Conservation (phyloP, 345 rosid species). For the Corchorus capsularis region DNA sequence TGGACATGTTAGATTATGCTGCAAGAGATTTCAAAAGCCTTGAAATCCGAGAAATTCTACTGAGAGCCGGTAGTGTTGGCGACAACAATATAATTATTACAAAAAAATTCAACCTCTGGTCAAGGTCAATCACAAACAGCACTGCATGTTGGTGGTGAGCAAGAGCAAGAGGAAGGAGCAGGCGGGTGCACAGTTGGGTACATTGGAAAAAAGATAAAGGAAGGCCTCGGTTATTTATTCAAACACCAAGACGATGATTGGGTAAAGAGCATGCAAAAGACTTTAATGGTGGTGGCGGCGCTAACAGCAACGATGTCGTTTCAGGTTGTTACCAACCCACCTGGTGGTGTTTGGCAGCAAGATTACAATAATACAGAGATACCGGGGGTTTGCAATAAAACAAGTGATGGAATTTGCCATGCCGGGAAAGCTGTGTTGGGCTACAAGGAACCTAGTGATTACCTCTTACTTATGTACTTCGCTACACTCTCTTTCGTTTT, state of each 20-base stretch:
- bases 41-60: neutral
- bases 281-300: constrained; percentile 29
- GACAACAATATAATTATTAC: no score
- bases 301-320: constrained; percentile 31
- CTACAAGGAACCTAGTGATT: neutral
- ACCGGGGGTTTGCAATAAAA: neutral
- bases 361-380: neutral
- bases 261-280: constrained; percentile 8
- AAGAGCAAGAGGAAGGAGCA: no score
- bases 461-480: neutral
- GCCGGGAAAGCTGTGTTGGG: neutral
- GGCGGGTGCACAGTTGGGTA: neutral
- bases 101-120: no score
- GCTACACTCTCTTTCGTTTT: neutral
- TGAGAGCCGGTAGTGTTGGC: neutral
- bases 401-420: neutral
- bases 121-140: neutral
- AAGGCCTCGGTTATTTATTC: neutral
- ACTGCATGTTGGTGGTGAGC: no score
- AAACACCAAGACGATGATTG: neutral
- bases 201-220: neutral
- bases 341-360: constrained; percentile 19
- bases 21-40: constrained; percentile 20
- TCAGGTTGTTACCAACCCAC: constrained; percentile 33
- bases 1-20: constrained; percentile 20